Percentiles rank a stretch among this genome's conserved stretches.
Conservation (phyloP, 305 asterid species). For the Solanum hybrid region DNA sequence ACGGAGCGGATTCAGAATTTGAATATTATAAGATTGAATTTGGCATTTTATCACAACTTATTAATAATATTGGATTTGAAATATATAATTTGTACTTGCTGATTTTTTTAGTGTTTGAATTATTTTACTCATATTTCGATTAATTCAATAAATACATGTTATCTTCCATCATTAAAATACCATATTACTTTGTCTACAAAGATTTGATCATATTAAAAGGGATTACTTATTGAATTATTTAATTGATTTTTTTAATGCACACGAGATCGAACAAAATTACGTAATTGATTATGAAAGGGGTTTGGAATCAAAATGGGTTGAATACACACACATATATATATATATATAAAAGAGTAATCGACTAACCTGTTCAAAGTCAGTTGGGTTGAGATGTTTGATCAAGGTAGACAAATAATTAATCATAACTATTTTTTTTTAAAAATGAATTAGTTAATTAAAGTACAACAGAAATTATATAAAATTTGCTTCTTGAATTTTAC, state of each 20-base stretch:
- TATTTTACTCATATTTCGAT: not conserved
- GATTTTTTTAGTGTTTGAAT: not conserved
- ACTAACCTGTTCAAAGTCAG: not conserved
- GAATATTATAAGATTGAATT: too few relatives aligned
- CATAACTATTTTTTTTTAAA: not conserved
- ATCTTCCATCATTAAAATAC: not conserved
- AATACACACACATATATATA: not conserved
- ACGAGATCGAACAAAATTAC: not conserved
- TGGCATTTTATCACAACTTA: too few relatives aligned
- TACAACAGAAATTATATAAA: not conserved
- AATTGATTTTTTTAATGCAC: not conserved
- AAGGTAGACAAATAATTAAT: not conserved
- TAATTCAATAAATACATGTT: not conserved
- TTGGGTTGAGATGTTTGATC: not conserved
- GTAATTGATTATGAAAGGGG: not conserved
- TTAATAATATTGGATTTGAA: not conserved
- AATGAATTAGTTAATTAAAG: not conserved
- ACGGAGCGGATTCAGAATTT: too few relatives aligned
- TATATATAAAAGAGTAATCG: not conserved
- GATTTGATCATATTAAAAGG: not conserved
- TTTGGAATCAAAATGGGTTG: not conserved
- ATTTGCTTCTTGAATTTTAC: not conserved
- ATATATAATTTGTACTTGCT: not conserved
- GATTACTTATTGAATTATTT: not conserved
- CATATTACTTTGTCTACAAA: not conserved